phyloP scores from a whole-genome alignment of 805 yeast genomes.

The Vanderwaltozyma verrucispora region DNA sequence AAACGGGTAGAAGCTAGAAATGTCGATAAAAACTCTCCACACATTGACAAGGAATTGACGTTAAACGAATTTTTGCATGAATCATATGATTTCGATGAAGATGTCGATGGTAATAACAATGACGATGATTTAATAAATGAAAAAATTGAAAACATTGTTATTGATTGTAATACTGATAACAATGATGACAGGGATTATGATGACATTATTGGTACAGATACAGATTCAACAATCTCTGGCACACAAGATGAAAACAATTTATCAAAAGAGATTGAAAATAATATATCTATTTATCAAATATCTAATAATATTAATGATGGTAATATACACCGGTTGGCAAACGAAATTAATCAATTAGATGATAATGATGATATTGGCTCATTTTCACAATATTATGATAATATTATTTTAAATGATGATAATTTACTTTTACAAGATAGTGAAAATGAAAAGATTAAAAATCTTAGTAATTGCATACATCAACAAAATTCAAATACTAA shows the following conservation, averaged over 20 bases:
- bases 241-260: slow-evolving; percentile 8
- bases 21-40: not conserved
- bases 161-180: not conserved
- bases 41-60: not conserved
- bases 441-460: not conserved
- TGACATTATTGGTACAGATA: slow-evolving; percentile 1
- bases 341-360: not conserved
- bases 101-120: not conserved
- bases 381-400: slow-evolving; percentile 1
- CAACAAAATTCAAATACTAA: not conserved
- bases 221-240: slow-evolving; percentile 10
- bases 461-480: not conserved
- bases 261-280: slow-evolving; percentile 12
- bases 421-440: not conserved
- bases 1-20: not conserved
- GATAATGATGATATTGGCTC: slow-evolving; percentile 1
- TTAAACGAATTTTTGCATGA: slow-evolving; percentile 5
- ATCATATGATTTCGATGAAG: slow-evolving; percentile 1
- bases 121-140: too few species aligned
- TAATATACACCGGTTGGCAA: not conserved
- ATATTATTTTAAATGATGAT: not conserved
- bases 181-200: slow-evolving; percentile 6
- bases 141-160: slow-evolving; percentile 1
- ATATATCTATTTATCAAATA: slow-evolving; percentile 12
- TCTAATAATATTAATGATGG: slow-evolving; percentile 3